A percentile compares a stretch with the other conserved stretches of the same genome.
Conservation (phyloP, 306 rosid genomes). For the Pachyrhizus erosus region DNA sequence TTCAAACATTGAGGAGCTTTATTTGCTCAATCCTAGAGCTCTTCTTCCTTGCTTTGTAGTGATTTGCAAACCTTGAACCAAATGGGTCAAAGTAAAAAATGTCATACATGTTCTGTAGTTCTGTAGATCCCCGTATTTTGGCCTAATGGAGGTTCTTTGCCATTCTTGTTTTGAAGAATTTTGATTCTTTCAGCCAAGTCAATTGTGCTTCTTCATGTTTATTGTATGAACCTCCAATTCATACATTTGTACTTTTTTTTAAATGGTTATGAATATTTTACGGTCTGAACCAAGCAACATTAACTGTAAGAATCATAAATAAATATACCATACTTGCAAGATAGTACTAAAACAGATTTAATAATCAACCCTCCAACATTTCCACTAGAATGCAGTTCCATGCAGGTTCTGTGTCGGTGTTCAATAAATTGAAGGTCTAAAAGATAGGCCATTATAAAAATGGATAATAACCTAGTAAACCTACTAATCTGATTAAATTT, state of each 20-base stretch:
- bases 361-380: slow-evolving; percentile 13
- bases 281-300: slow-evolving; percentile 6
- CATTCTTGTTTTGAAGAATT: slow-evolving; percentile 45
- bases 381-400: slow-evolving; percentile 20
- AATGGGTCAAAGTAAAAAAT: slow-evolving; percentile 26
- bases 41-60: slow-evolving; percentile 96
- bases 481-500: slow-evolving; percentile 5
- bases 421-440: slow-evolving; percentile 19
- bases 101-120: slow-evolving; percentile 43
- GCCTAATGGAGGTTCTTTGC: slow-evolving; percentile 34
- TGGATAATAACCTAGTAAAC: slow-evolving; percentile 21
- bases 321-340: slow-evolving; percentile 2
- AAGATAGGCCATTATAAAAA: slow-evolving; percentile 14
- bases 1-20: slow-evolving; percentile 92
- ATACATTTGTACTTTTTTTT: slow-evolving; percentile 38
- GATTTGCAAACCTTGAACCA: slow-evolving; percentile 76
- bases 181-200: slow-evolving; percentile 46
- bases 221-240: slow-evolving; percentile 41
- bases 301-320: slow-evolving; percentile 1
- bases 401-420: slow-evolving; percentile 32
- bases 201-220: slow-evolving; percentile 36
- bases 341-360: slow-evolving; percentile 12
- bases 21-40: slow-evolving; percentile 83
- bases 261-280: slow-evolving; percentile 1
- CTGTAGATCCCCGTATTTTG: slow-evolving; percentile 38